Base-by-base conservation (phyloP, 768 basidiomycete genomes). In the Phaeotremella skinneri region DNA sequence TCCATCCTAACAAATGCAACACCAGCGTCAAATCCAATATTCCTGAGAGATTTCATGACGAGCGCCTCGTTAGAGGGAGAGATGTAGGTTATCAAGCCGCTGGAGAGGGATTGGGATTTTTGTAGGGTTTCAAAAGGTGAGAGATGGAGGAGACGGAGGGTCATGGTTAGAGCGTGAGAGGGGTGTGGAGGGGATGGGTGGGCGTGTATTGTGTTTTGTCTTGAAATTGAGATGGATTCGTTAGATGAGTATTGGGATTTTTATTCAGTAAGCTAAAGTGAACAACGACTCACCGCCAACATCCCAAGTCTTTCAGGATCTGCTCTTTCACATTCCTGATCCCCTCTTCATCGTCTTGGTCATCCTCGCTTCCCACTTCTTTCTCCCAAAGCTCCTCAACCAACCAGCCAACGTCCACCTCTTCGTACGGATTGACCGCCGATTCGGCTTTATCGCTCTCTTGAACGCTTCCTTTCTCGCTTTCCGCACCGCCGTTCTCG, bases 141-240 rank as follows among this genome's bases (percentile, higher is more conserved):
- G 57, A 71, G 61, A 47, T 76, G 74, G 11, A 70, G 55, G 3
- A 72, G 30, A 0, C 74, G 64, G 14, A 72, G 52, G 4, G 69
- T 64, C 56, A 72, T 69, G 6, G 74, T 57, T 4, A 78, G 65
- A 14, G 89, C 84, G 78, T 86, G 92, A 1, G 90, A 94, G 0
- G 90, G 89, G 64, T 87, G 82, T 13, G 85, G 84, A 16, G 86
- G 82, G 2, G 70, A 67, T 11, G 86, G 85, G 2, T 80, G 78
- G 9, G 79, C 79, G 64, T 91, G 85, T 25, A 94, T 75, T 0
- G 85, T 88, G 87, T 90, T 93, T 57, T 90, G 84, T 37, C 50
- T 39, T 23, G 26, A 48, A 31, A 14, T 26, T 11, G 31, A 23
- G 39, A 14, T 43, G 31, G 37, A 49, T 47, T 30, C 26, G 17